These are phyloP conservation scores for Apium graveolens DNA, from an alignment of 129 eudicot species.

Conservation along the genomic window DNA sequence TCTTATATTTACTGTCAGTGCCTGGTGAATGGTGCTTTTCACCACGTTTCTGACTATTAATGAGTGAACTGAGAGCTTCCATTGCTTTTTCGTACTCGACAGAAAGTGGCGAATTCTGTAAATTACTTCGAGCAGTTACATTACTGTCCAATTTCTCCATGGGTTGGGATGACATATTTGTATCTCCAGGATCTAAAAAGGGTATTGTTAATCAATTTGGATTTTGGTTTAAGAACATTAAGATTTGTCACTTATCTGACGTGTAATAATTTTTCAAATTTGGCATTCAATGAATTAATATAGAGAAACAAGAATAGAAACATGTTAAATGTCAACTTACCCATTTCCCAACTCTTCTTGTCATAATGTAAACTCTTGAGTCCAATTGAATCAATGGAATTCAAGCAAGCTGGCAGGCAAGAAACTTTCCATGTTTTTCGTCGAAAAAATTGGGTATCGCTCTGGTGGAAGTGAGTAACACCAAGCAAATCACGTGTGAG, in stretches of 20 bases:
- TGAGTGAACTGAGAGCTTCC: conserved; percentile 91
- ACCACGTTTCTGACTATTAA: conserved; percentile 54
- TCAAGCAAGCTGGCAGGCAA: conserved; percentile 19
- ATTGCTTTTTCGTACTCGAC: conserved; percentile 68
- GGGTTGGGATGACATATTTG: conserved; percentile 43
- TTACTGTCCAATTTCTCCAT: conserved; percentile 25
- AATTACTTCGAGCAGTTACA: conserved; percentile 16
- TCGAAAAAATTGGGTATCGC: conserved; percentile 21
- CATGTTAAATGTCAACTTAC: conserved; percentile 20
- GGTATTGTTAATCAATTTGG: neutral
- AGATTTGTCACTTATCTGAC: neutral
- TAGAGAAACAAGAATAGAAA: neutral
- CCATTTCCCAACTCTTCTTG: conserved; percentile 27
- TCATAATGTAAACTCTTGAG: conserved; percentile 25
- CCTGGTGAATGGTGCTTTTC: conserved; percentile 15
- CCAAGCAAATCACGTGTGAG: conserved; percentile 39
- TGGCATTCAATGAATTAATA: neutral
- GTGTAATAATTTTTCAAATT: neutral
- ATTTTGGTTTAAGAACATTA: neutral
- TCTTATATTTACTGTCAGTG: conserved; percentile 35
- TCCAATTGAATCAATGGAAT: conserved; percentile 27
- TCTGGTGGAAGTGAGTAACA: conserved; percentile 22
- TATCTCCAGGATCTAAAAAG: conserved; percentile 33
- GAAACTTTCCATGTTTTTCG: conserved; percentile 24
- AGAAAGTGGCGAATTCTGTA: conserved; percentile 26